Base-by-base conservation (phyloP, 2,329 filamentous ascomycete species). In the Metarhizium humberi region DNA sequence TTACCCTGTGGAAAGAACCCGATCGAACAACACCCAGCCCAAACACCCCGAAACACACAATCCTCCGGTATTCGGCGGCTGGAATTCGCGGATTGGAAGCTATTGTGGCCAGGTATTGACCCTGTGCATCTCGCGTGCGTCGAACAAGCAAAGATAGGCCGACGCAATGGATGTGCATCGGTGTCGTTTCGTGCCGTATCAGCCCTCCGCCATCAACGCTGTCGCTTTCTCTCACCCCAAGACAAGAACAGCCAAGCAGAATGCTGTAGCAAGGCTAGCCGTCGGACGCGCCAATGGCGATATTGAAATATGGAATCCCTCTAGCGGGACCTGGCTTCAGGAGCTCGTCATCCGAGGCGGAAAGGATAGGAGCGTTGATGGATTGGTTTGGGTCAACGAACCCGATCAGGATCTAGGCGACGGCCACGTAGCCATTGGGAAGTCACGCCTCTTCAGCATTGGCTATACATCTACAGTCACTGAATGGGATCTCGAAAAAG, bases 241-340 rank as follows among this genome's bases (percentile, higher is more conserved):
- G 58, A 60, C 73, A 52, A 71, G 72, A 61, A 73, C 78, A 57
- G 71, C 73, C 60, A 74, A 67, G 70, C 68, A 76, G 68, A 63
- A 79, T 72, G 63, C 77, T 79, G 25, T 81, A 78, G 58, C 84
- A 79, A 84, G 91, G 62, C 81, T 97, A 54, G 94, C 94, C 2
- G 82, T 99, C 64, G 94, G 94, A 57, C 86, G 94, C 61, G 88
- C 90, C 56, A 96, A 97, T 69, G 94, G 94, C 63, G 90, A 96
- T 67, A 94, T 99, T 63, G 94, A 99, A 73, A 91, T 99, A 61
- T 99, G 94, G 94, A 96, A 96, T 70, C 91, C 92, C 3, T 75
- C 85, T 54, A 82, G 82, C 60, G 90, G 89, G 16, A 76, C 79
- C 58, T 99, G 94, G 94, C 81, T 90, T 60, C 94, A 97, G 69